These are phyloP conservation scores for Schizophyllum commune DNA, from an alignment of 1,284 basidiomycete species.

Conservation along the genomic window DNA sequence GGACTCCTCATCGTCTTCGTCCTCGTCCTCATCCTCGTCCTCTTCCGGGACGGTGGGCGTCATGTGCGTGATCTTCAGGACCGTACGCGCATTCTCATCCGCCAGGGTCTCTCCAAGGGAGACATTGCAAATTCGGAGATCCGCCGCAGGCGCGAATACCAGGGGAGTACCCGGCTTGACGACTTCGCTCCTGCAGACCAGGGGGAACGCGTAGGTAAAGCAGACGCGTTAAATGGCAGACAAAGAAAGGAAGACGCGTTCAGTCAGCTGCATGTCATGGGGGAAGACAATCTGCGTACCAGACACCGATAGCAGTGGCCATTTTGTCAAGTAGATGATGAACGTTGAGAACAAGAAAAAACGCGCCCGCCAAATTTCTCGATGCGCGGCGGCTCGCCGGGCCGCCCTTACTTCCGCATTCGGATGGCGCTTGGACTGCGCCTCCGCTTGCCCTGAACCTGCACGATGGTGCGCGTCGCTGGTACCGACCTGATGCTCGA, in stretches of 20 bases:
- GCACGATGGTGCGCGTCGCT: slow-evolving; percentile 9
- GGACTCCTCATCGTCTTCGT: slow-evolving; percentile 16
- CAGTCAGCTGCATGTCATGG: neutral
- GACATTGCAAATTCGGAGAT: slow-evolving; percentile 81
- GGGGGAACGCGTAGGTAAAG: neutral
- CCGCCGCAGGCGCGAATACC: slow-evolving; percentile 53
- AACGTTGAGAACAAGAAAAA: slow-evolving; percentile 14
- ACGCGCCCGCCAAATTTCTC: slow-evolving; percentile 4
- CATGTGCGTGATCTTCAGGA: slow-evolving; percentile 71
- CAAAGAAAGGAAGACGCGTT: neutral
- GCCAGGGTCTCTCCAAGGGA: slow-evolving; percentile 70
- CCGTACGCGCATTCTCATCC: slow-evolving; percentile 61
- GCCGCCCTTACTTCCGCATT: neutral
- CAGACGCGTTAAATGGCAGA: neutral
- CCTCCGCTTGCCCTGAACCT: neutral
- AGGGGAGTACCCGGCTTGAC: slow-evolving; percentile 43
- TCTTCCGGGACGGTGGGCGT: slow-evolving; percentile 24
- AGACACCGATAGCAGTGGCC: slow-evolving; percentile 52
- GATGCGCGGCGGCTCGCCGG: neutral
- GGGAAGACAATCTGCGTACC: slow-evolving; percentile 28
- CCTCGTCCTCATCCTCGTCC: slow-evolving; percentile 30
- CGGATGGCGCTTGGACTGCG: neutral
- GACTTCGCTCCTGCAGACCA: slow-evolving; percentile 43
- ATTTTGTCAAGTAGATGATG: slow-evolving; percentile 27
- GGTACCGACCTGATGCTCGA: neutral